A percentile compares a stretch with the other conserved stretches of the same genome.
Evolutionary conservation across 75 land plant genomes (phyloP).

Genomic region (Selaginella tamariscina): DNA sequence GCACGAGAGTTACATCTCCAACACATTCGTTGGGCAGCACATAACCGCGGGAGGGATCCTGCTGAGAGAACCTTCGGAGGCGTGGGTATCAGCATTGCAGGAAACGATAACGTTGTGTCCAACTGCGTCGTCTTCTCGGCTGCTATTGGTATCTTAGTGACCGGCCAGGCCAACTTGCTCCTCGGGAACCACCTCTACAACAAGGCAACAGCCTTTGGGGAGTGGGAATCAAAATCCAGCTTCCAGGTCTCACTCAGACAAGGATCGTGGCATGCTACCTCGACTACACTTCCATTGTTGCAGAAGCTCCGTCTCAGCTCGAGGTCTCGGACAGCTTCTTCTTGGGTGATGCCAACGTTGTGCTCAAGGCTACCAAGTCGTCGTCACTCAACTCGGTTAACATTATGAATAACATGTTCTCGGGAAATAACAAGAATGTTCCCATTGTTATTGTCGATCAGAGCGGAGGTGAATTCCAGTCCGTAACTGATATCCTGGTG

Average conservation of each 20-base stretch:
- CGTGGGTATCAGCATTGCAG: conserved; percentile 41
- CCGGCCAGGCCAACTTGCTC: conserved; percentile 60
- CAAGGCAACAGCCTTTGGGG: conserved; percentile 81
- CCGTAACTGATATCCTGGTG: conserved; percentile 42
- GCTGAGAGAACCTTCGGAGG: conserved; percentile 51
- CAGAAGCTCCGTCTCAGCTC: conserved; percentile 72
- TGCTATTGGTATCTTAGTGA: conserved; percentile 39
- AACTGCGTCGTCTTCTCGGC: conserved; percentile 85
- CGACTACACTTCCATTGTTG: conserved; percentile 65
- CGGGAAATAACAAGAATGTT: conserved; percentile 30
- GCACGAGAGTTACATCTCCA: conserved; percentile 57
- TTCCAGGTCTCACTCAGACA: conserved; percentile 56
- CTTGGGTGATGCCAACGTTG: conserved; percentile 51
- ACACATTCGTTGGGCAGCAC: conserved; percentile 68
- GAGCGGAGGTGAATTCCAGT: conserved; percentile 27
- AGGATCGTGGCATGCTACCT: conserved; percentile 56
- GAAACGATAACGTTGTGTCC: conserved; percentile 74
- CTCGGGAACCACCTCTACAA: conserved; percentile 73
- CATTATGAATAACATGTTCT: conserved; percentile 58
- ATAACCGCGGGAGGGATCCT: conserved; percentile 66
- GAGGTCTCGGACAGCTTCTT: conserved; percentile 51
- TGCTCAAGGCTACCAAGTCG: conserved; percentile 30
- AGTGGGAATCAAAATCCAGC: conserved; percentile 42
- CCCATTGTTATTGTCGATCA: conserved; percentile 40
- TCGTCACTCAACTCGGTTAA: conserved; percentile 32